phyloP scores from a whole-genome alignment of 441 rosid species.

The Bocquillonia castaneifolia region DNA sequence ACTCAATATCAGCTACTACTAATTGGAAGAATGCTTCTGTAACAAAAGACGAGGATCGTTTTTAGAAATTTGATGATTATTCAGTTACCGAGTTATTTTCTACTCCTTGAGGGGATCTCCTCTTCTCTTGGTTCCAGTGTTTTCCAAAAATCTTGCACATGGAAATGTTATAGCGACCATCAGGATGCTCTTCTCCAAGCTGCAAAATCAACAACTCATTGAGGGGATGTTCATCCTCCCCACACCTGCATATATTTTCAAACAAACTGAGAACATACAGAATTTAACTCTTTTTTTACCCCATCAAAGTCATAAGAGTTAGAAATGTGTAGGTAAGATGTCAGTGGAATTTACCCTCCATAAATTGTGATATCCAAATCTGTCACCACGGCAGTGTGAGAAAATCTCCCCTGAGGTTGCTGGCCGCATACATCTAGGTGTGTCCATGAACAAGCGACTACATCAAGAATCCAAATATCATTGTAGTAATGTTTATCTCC shows the following conservation, averaged over 20 bases:
- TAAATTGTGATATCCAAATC: slow-evolving; percentile 45
- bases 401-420: slow-evolving; percentile 71
- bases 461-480: slow-evolving; percentile 64
- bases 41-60: not conserved
- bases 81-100: slow-evolving; percentile 34
- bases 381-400: slow-evolving; percentile 56
- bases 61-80: not conserved
- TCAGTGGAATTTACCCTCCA: slow-evolving; percentile 48
- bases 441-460: slow-evolving; percentile 40
- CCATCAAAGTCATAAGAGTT: not conserved
- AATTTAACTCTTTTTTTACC: not conserved
- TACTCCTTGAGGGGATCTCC: slow-evolving; percentile 28
- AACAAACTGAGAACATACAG: not conserved
- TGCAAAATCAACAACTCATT: slow-evolving; percentile 56
- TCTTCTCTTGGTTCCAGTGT: slow-evolving; percentile 43
- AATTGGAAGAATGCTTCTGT: slow-evolving; percentile 4
- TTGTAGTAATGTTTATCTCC: slow-evolving; percentile 65
- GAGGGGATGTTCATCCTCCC: slow-evolving; percentile 73
- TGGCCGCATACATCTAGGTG: slow-evolving; percentile 47
- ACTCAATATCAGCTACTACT: not conserved
- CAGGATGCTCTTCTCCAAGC: slow-evolving; percentile 41
- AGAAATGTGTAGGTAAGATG: not conserved
- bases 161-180: slow-evolving; percentile 34
- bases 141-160: slow-evolving; percentile 39
- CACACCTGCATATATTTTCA: slow-evolving; percentile 39